Evolutionary conservation across 495 filamentous ascomycete species (phyloP), one percentile per base, ranked within the genome.

Genomic region (Podospora fimiseda): DNA sequence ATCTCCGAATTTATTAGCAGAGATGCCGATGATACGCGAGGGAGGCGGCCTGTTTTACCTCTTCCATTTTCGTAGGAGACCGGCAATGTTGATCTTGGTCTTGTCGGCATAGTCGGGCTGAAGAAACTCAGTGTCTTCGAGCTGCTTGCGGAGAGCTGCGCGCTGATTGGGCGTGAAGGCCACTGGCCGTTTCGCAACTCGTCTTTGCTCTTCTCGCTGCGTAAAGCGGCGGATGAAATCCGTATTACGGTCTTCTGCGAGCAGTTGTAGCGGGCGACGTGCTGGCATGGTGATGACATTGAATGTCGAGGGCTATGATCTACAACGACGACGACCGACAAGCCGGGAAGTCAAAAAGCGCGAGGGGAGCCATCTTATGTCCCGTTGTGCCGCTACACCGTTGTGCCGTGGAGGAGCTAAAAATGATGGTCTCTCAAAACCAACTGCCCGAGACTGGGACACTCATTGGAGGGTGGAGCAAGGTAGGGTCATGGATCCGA

Each of bases 61-160:
- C 38, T 57, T 60, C 46, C 51, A 60, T 47, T 60, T 60, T 36
- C 51, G 46, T 33, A 60, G 42, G 4, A 60, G 50, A 23, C 58
- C 51, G 18, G 37, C 41, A 33, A 57, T 54, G 51, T 60, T 60
- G 22, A 54, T 57, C 50, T 60, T 51, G 16, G 58, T 43, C 2
- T 14, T 40, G 36, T 60, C 43, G 16, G 58, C 46, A 30, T 57
- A 51, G 16, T 33, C 53, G 3, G 53, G 58, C 18, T 27, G 11
- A 46, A 60, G 47, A 41, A 60, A 60, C 27, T 41, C 13, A 48
- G 45, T 37, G 15, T 24, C 16, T 2, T 40, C 20, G 5, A 60
- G 43, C 44, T 57, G 41, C 42, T 39, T 33, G 46, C 39, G 51
- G 14, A 56, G 42, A n/a, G 30, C 54, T 11, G 41, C 54, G 20